A percentile compares a stretch with the other conserved stretches of the same genome.
phyloP scores from a whole-genome alignment of 2,329 filamentous ascomycete genomes.

The Colletotrichum musicola region DNA sequence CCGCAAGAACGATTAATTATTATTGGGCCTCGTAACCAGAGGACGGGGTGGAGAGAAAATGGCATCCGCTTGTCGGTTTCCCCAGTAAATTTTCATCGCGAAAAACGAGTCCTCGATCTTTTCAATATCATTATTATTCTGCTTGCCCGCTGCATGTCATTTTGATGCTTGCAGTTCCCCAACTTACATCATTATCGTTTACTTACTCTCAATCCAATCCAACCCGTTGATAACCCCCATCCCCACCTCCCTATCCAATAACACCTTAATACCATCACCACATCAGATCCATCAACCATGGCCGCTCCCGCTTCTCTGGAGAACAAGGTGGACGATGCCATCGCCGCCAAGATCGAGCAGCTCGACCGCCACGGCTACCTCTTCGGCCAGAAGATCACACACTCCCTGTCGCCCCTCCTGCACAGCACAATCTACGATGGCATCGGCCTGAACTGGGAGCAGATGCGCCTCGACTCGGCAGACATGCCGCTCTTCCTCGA shows the following conservation, averaged over 20 bases:
- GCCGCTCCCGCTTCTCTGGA: constrained; percentile 14
- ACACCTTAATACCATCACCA: not conserved
- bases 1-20: constrained; percentile 33
- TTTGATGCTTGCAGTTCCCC: not conserved
- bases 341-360: constrained; percentile 39
- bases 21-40: constrained; percentile 11
- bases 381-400: constrained; percentile 68
- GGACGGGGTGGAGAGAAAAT: constrained; percentile 20
- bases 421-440: constrained; percentile 67
- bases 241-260: not conserved
- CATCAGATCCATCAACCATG: constrained; percentile 3
- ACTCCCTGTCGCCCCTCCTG: constrained; percentile 67
- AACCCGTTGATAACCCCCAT: not conserved
- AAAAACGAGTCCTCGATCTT: not conserved
- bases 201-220: not conserved
- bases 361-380: constrained; percentile 65
- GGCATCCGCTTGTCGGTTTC: constrained; percentile 13
- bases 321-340: constrained; percentile 29
- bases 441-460: constrained; percentile 63
- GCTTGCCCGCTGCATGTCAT: not conserved
- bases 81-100: not conserved
- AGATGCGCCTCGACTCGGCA: constrained; percentile 65
- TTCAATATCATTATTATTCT: not conserved
- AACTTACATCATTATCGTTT: not conserved
- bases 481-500: constrained; percentile 62